Conservation (phyloP, 2,329 filamentous ascomycete genomes). For the Aspergillus unguis region DNA sequence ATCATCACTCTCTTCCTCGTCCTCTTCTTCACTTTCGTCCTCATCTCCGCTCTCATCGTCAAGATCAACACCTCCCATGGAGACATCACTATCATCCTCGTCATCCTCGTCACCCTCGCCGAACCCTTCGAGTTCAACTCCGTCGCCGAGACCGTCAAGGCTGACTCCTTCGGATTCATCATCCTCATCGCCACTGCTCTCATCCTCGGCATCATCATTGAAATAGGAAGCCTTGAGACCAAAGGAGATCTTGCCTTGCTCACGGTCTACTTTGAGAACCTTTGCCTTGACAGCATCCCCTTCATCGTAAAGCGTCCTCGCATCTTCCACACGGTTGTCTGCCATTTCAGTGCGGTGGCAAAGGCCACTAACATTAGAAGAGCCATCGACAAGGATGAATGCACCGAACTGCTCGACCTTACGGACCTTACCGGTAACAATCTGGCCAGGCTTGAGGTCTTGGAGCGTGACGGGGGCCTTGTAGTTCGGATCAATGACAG, state of each 20-base stretch:
- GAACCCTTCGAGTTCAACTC: slow-evolving; percentile 34
- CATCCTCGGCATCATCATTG: slow-evolving; percentile 54
- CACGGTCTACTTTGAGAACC: slow-evolving; percentile 71
- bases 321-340: slow-evolving; percentile 74
- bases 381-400: slow-evolving; percentile 86
- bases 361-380: slow-evolving; percentile 83
- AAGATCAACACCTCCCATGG: slow-evolving; percentile 46
- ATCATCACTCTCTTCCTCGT: slow-evolving; percentile 38
- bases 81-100: slow-evolving; percentile 33
- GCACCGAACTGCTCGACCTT: slow-evolving; percentile 95
- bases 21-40: slow-evolving; percentile 48
- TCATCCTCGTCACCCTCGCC: slow-evolving; percentile 35
- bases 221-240: slow-evolving; percentile 93
- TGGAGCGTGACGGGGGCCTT: slow-evolving; percentile 67
- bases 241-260: slow-evolving; percentile 78
- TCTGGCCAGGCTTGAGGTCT: slow-evolving; percentile 75
- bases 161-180: slow-evolving; percentile 36
- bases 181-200: slow-evolving; percentile 47
- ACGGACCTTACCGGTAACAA: slow-evolving; percentile 83
- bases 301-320: slow-evolving; percentile 83
- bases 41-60: slow-evolving; percentile 43
- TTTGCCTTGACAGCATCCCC: slow-evolving; percentile 93
- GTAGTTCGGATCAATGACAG: slow-evolving; percentile 76
- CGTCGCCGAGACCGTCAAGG: slow-evolving; percentile 30
- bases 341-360: slow-evolving; percentile 93